Percentiles rank a stretch among this genome's conserved stretches.
phyloP scores from a whole-genome alignment of 257 asterid species.

The Petunia axillaris region DNA sequence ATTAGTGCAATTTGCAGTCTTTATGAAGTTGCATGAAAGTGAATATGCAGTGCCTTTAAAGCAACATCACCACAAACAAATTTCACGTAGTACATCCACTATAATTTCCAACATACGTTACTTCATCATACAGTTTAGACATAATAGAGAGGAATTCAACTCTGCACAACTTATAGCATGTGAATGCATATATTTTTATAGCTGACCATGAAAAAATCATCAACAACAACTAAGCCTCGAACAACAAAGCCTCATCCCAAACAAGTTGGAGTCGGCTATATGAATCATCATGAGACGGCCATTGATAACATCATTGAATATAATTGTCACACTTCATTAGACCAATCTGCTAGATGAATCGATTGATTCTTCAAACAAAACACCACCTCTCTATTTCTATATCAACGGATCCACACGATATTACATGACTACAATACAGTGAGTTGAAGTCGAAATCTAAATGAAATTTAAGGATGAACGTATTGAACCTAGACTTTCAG shows the following conservation, averaged over 20 bases:
- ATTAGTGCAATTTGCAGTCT: neutral
- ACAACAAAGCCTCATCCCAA: too few species aligned
- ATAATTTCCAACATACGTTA: neutral
- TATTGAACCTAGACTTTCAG: neutral
- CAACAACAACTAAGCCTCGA: too few species aligned
- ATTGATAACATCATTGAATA: neutral
- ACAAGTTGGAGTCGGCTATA: too few species aligned
- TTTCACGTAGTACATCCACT: neutral
- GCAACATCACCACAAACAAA: neutral
- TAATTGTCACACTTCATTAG: neutral
- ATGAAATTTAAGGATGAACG: neutral
- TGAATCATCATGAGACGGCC: too few species aligned
- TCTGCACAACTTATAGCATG: neutral
- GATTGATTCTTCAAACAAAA: neutral
- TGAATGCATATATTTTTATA: constrained; percentile 2
- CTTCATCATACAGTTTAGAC: neutral
- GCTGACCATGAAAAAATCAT: neutral
- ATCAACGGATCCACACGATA: neutral
- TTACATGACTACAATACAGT: neutral
- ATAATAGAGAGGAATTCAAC: neutral
- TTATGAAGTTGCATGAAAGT: neutral
- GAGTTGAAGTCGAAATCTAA: neutral
- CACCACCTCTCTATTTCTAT: neutral
- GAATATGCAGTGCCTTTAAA: neutral
- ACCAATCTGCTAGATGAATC: neutral